These are phyloP conservation scores for Pichia ethanolica DNA, from an alignment of 805 yeast genomes.

Conservation along the genomic window DNA sequence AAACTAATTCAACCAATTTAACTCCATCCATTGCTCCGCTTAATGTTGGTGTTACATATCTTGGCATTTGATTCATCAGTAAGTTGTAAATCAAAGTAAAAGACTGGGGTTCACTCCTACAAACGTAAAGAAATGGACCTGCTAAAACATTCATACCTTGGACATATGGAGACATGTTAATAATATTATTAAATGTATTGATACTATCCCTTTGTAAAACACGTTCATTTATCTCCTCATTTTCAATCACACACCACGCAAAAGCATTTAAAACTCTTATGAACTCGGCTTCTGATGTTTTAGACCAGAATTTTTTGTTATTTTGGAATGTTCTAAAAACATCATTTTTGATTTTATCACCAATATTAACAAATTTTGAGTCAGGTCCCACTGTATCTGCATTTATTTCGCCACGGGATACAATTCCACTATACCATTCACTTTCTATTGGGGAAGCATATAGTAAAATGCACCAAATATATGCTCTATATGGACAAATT, in stretches of 20 bases:
- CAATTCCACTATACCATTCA: slow-evolving; percentile 44
- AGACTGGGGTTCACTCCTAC: slow-evolving; percentile 81
- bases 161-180: slow-evolving; percentile 51
- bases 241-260: slow-evolving; percentile 38
- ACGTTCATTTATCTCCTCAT: slow-evolving; percentile 12
- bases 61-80: slow-evolving; percentile 59
- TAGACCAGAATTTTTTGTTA: slow-evolving; percentile 53
- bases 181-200: background rate
- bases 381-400: slow-evolving; percentile 1
- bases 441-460: slow-evolving; percentile 55
- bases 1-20: slow-evolving; percentile 62
- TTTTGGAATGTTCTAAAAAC: slow-evolving; percentile 80
- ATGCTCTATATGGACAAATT: slow-evolving; percentile 58
- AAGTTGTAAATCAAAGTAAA: slow-evolving; percentile 61
- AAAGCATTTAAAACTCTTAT: slow-evolving; percentile 65
- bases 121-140: slow-evolving; percentile 74
- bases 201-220: no score
- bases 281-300: slow-evolving; percentile 63
- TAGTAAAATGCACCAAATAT: slow-evolving; percentile 75
- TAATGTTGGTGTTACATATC: slow-evolving; percentile 68
- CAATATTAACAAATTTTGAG: slow-evolving; percentile 35
- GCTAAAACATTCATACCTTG: slow-evolving; percentile 86
- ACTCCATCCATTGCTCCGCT: slow-evolving; percentile 78
- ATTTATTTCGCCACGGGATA: slow-evolving; percentile 41
- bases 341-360: slow-evolving; percentile 72